Evolutionary conservation across 2,329 filamentous ascomycete genomes (phyloP).

Genomic region (Bipolaris victoriae): DNA sequence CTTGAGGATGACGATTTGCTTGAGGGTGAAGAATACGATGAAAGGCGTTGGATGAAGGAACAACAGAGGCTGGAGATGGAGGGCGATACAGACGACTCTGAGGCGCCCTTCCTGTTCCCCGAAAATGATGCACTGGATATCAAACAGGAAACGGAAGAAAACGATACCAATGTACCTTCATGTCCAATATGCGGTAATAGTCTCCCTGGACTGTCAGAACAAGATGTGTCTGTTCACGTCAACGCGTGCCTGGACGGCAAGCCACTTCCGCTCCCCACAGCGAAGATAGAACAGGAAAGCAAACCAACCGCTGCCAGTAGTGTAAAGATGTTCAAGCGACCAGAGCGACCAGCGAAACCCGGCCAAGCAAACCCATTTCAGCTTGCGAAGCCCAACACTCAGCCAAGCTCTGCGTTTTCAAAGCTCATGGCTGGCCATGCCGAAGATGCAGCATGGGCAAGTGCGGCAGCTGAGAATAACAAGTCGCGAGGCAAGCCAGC

Average conservation of each 20-base stretch:
- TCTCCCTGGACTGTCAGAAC: slow-evolving; percentile 61
- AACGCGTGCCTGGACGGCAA: slow-evolving; percentile 91
- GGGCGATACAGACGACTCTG: slow-evolving; percentile 60
- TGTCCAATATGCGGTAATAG: slow-evolving; percentile 81
- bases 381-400: slow-evolving; percentile 52
- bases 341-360: slow-evolving; percentile 71
- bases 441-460: slow-evolving; percentile 88
- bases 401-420: slow-evolving; percentile 75
- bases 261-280: slow-evolving; percentile 62
- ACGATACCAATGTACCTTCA: slow-evolving; percentile 35
- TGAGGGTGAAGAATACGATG: slow-evolving; percentile 59
- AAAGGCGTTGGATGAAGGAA: slow-evolving; percentile 73
- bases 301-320: slow-evolving; percentile 21
- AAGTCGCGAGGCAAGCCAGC: slow-evolving; percentile 83
- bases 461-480: slow-evolving; percentile 79
- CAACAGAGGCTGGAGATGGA: slow-evolving; percentile 61
- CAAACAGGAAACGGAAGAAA: slow-evolving; percentile 4
- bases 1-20: slow-evolving; percentile 67
- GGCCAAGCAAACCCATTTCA: slow-evolving; percentile 81
- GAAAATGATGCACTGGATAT: slow-evolving; percentile 25
- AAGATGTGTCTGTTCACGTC: slow-evolving; percentile 82
- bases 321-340: slow-evolving; percentile 67
- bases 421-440: slow-evolving; percentile 92
- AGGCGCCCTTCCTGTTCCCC: slow-evolving; percentile 47
- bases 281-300: slow-evolving; percentile 17